A percentile compares a stretch with the other conserved stretches of the same genome.
These are phyloP conservation scores for Phytophthora megakarya DNA, from an alignment of 352 stramenopile species.

Conservation along the genomic window DNA sequence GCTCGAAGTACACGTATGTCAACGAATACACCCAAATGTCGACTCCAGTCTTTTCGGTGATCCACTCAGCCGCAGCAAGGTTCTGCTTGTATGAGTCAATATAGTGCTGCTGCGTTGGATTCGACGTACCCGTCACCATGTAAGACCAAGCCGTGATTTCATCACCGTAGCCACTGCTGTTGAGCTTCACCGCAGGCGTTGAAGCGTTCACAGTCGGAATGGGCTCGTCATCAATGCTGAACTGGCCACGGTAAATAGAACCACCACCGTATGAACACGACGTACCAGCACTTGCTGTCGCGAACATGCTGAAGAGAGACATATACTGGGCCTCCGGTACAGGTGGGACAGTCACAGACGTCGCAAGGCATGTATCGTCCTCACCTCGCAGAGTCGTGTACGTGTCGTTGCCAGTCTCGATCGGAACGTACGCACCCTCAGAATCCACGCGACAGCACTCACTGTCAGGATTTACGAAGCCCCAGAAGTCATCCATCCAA, in stretches of 20 bases:
- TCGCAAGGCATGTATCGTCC: slow-evolving; percentile 46
- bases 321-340: slow-evolving; percentile 63
- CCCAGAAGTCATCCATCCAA: slow-evolving; percentile 75
- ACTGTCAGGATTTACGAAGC: slow-evolving; percentile 62
- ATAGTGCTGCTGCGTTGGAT: slow-evolving; percentile 58
- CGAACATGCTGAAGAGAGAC: slow-evolving; percentile 79
- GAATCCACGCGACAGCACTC: slow-evolving; percentile 66
- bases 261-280: slow-evolving; percentile 72
- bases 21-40: slow-evolving; percentile 64
- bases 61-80: slow-evolving; percentile 51
- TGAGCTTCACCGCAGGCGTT: slow-evolving; percentile 50
- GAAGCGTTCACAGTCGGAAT: slow-evolving; percentile 55
- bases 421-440: slow-evolving; percentile 47
- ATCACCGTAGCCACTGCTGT: slow-evolving; percentile 51
- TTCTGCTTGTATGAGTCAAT: slow-evolving; percentile 72
- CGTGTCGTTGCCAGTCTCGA: slow-evolving; percentile 48
- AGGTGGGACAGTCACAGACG: slow-evolving; percentile 42
- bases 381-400: slow-evolving; percentile 46
- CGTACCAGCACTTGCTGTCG: slow-evolving; percentile 57
- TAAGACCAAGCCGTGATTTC: slow-evolving; percentile 73
- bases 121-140: slow-evolving; percentile 59
- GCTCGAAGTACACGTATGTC: slow-evolving; percentile 70
- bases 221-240: slow-evolving; percentile 62
- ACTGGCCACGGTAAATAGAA: slow-evolving; percentile 67
- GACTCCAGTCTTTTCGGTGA: slow-evolving; percentile 62